These are phyloP conservation scores for Centella asiatica DNA, from an alignment of 129 eudicot species.

Conservation along the genomic window DNA sequence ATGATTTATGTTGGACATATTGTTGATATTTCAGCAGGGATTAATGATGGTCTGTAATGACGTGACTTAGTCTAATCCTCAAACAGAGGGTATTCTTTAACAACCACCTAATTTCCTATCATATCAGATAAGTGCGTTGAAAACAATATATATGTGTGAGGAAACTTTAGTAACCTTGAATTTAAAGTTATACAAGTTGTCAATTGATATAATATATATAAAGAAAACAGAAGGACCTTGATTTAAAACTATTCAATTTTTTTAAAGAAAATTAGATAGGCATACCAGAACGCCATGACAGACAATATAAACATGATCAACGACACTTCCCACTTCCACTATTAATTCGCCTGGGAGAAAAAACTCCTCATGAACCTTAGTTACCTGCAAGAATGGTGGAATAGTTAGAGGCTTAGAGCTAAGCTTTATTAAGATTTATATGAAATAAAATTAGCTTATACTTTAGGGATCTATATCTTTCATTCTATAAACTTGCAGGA, in stretches of 20 bases:
- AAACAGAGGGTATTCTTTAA: background rate
- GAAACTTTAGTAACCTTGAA: too few relatives aligned
- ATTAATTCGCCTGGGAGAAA: constrained; percentile 97
- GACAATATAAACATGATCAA: constrained; percentile 90
- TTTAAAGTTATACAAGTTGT: background rate
- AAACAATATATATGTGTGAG: background rate
- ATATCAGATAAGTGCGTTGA: background rate
- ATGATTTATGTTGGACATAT: too few relatives aligned
- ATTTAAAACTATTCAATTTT: background rate
- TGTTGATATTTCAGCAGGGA: too few relatives aligned
- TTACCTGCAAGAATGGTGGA: constrained; percentile 46
- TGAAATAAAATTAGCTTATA: background rate
- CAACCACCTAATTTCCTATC: background rate
- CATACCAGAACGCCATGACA: constrained; percentile 83
- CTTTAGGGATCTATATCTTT: background rate
- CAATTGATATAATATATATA: background rate
- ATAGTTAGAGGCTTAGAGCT: background rate
- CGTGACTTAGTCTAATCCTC: background rate
- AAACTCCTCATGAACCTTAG: constrained; percentile 82
- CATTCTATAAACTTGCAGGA: too few relatives aligned
- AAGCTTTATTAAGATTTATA: too few relatives aligned
- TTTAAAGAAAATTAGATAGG: too few relatives aligned
- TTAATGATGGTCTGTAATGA: background rate
- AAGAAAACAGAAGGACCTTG: background rate
- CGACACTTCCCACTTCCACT: constrained; percentile 85